Conservation (phyloP, 805 yeast genomes). For the Schwanniomyces polymorphus region DNA sequence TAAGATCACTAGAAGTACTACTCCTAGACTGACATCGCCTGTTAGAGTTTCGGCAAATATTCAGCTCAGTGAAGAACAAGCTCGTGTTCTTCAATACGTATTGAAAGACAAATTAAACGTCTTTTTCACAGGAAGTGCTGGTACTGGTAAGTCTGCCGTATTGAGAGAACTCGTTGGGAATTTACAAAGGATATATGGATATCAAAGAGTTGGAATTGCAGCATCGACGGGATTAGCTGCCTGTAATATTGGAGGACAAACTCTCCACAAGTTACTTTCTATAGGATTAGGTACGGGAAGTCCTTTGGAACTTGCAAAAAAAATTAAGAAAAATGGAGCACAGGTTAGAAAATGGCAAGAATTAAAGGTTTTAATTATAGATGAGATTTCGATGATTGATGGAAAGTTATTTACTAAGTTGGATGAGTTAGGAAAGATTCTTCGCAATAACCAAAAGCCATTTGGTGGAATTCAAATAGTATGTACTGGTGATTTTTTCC, state of each 20-base stretch:
- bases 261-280: constrained; percentile 83
- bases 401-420: constrained; percentile 74
- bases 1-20: constrained; percentile 8
- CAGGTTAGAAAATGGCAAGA: constrained; percentile 59
- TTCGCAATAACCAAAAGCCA: constrained; percentile 57
- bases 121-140: constrained; percentile 83
- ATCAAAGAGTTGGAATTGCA: constrained; percentile 70
- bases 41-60: constrained; percentile 4
- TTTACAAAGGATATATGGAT: constrained; percentile 43
- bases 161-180: constrained; percentile 61
- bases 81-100: constrained; percentile 49
- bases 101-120: constrained; percentile 52
- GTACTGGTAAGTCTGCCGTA: constrained; percentile 82
- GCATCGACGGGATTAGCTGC: constrained; percentile 98
- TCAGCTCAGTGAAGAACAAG: constrained; percentile 41
- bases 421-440: constrained; percentile 60
- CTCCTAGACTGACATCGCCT: constrained; percentile 2
- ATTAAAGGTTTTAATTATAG: constrained; percentile 74
- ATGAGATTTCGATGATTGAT: constrained; percentile 94
- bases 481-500: constrained; percentile 94
- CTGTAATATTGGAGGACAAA: constrained; percentile 86
- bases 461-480: constrained; percentile 95
- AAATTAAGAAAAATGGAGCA: constrained; percentile 47
- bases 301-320: constrained; percentile 44
- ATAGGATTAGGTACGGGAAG: constrained; percentile 73